phyloP scores from a whole-genome alignment of 176 grass and related monocot genomes.

The Oryza brachyantha region DNA sequence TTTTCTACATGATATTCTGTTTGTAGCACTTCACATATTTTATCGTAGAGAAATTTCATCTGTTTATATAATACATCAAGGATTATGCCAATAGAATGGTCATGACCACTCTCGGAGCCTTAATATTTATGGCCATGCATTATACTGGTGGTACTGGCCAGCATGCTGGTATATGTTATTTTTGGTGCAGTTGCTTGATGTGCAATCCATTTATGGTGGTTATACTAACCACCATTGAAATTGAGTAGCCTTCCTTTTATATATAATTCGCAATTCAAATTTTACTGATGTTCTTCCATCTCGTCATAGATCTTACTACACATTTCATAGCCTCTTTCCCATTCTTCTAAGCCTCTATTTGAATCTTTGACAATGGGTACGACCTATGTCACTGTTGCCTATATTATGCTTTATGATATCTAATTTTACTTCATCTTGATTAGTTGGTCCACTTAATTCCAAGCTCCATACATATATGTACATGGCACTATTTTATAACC shows the following conservation, averaged over 20 bases:
- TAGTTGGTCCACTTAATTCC: not conserved
- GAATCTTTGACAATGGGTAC: not conserved
- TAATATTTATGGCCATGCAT: not conserved
- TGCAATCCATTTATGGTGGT: not conserved
- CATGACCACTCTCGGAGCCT: not conserved
- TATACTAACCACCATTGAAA: not conserved
- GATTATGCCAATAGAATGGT: constrained; percentile 7
- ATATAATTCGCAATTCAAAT: not conserved
- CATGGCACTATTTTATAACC: not conserved
- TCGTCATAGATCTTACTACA: not conserved
- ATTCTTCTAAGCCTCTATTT: not conserved
- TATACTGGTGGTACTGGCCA: not conserved
- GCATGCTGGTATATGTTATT: not conserved
- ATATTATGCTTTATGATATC: not conserved
- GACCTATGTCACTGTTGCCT: not conserved
- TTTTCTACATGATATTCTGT: constrained; percentile 6
- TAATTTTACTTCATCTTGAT: not conserved
- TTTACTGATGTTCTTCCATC: not conserved
- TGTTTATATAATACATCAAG: not conserved
- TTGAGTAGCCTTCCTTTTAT: not conserved
- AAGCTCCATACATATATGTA: not conserved
- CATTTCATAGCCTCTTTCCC: not conserved
- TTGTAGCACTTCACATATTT: not conserved
- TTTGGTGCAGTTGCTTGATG: not conserved
- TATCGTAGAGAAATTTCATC: not conserved